Percentiles rank a stretch among this genome's conserved stretches.
These are phyloP conservation scores for Vitis hybrid DNA, from an alignment of 177 flowering plant genomes.

Conservation along the genomic window DNA sequence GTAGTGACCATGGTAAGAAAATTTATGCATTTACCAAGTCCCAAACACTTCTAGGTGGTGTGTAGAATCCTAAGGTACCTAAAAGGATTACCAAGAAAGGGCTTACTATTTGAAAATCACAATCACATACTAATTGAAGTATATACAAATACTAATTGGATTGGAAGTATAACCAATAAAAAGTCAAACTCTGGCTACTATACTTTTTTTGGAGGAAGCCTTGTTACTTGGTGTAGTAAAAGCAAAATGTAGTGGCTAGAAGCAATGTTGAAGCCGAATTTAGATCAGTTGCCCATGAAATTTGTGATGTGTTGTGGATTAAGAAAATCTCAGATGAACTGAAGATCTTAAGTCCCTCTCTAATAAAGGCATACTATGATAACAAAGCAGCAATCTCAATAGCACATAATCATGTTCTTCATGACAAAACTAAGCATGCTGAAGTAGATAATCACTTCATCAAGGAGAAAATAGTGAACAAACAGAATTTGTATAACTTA, in stretches of 20 bases:
- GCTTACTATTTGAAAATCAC: background rate
- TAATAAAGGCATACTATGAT: background rate
- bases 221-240: background rate
- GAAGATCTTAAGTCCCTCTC: background rate
- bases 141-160: background rate
- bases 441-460: background rate
- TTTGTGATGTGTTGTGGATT: background rate
- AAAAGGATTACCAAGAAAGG: background rate
- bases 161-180: background rate
- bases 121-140: background rate
- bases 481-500: background rate
- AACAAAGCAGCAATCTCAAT: background rate
- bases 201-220: background rate
- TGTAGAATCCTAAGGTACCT: no score
- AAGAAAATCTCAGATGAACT: background rate
- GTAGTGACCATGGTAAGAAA: no score
- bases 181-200: background rate
- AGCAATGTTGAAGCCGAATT: background rate
- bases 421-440: background rate
- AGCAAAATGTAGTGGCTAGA: background rate
- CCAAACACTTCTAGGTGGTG: no score
- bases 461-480: background rate
- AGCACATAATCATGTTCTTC: background rate
- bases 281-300: background rate
- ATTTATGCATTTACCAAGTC: no score